Evolutionary conservation across 148 eudicot genomes (phyloP).

Genomic region (Pharnaceum exiguum): DNA sequence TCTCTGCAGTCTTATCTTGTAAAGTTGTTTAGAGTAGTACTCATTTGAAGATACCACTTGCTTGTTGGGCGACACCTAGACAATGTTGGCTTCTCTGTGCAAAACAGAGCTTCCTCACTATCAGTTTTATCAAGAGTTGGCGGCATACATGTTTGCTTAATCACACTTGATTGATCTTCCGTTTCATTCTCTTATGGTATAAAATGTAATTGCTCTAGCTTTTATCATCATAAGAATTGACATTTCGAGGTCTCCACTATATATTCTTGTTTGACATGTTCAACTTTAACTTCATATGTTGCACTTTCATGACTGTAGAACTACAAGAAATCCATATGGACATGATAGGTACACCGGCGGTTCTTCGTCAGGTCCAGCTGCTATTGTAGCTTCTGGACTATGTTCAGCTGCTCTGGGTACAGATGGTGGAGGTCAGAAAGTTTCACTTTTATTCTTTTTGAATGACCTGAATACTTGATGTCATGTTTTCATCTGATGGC

Average conservation of each 20-base stretch:
- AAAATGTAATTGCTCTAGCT: too few species aligned
- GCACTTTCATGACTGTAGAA: slow-evolving; percentile 39
- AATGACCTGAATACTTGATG: too few species aligned
- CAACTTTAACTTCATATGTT: neutral
- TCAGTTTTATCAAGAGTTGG: too few species aligned
- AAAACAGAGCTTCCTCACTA: too few species aligned
- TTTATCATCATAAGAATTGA: too few species aligned
- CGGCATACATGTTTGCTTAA: too few species aligned
- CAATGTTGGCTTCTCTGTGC: too few species aligned
- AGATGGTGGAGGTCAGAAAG: slow-evolving; percentile 86
- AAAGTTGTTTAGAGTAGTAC: neutral
- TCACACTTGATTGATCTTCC: too few species aligned
- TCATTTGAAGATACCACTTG: neutral
- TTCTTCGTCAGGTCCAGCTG: slow-evolving; percentile 99
- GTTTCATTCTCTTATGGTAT: too few species aligned
- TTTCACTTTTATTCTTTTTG: neutral
- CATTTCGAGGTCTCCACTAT: neutral
- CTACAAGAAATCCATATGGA: slow-evolving; percentile 91
- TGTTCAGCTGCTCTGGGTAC: slow-evolving; percentile 97
- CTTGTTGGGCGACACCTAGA: too few species aligned
- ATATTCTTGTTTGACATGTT: neutral
- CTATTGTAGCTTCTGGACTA: slow-evolving; percentile 90
- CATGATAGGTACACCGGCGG: slow-evolving; percentile 94
- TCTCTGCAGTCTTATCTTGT: neutral
- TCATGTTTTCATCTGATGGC: slow-evolving; percentile 4